Percentiles rank a stretch among this genome's conserved stretches.
Evolutionary conservation across 2,329 filamentous ascomycete genomes (phyloP).

Genomic region (Purpureocillium lavendulum): DNA sequence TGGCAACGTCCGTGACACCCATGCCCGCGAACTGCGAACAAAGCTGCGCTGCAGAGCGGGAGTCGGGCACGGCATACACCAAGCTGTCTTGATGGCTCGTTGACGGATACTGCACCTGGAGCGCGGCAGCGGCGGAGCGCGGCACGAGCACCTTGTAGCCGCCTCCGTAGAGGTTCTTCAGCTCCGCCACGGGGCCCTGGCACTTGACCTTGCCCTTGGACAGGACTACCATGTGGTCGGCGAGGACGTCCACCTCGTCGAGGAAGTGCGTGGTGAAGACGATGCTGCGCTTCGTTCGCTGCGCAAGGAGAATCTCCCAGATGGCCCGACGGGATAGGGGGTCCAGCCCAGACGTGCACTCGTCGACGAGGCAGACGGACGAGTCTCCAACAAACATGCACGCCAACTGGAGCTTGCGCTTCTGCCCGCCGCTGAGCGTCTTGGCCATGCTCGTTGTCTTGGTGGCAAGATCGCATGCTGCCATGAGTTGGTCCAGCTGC

Average conservation of each 20-base stretch:
- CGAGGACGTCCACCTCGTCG: conserved; percentile 60
- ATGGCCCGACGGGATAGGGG: conserved; percentile 58
- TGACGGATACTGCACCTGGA: conserved; percentile 23
- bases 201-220: conserved; percentile 55
- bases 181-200: conserved; percentile 53
- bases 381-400: conserved; percentile 65
- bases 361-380: conserved; percentile 59
- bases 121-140: conserved; percentile 8
- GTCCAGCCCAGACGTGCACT: conserved; percentile 61
- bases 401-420: conserved; percentile 60
- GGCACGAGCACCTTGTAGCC: conserved; percentile 50
- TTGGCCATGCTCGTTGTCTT: conserved; percentile 47
- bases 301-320: conserved; percentile 60
- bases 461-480: conserved; percentile 49
- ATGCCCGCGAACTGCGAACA: conserved; percentile 37
- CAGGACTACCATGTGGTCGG: conserved; percentile 59
- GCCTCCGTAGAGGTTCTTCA: conserved; percentile 54
- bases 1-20: conserved; percentile 27
- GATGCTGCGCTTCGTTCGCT: conserved; percentile 54
- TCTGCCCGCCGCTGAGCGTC: conserved; percentile 60
- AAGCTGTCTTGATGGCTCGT: conserved; percentile 46
- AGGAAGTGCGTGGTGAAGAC: conserved; percentile 64
- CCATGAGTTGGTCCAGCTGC: conserved; percentile 42
- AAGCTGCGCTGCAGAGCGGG: conserved; percentile 15
- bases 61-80: conserved; percentile 43